Evolutionary conservation across 495 filamentous ascomycete species (phyloP).

Genomic region (Aspergillus asperescens): DNA sequence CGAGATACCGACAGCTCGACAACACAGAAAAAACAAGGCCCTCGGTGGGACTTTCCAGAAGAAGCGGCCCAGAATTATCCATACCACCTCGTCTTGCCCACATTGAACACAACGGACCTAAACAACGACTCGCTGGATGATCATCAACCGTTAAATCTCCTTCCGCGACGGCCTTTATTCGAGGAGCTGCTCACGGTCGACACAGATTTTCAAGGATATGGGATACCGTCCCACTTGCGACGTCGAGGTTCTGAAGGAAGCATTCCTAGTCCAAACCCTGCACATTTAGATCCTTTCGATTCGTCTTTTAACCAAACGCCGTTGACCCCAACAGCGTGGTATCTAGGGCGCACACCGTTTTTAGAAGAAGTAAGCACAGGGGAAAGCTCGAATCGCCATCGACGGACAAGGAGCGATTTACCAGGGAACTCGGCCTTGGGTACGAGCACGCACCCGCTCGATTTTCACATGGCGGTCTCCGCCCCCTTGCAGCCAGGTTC

Average conservation of each 20-base stretch:
- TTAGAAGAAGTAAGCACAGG: constrained; percentile 42
- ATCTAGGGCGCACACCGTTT: constrained; percentile 44
- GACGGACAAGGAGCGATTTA: constrained; percentile 47
- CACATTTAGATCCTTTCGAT: constrained; percentile 42
- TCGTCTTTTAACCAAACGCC: constrained; percentile 34
- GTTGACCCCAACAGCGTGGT: constrained; percentile 54
- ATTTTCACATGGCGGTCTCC: constrained; percentile 37
- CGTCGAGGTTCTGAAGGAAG: constrained; percentile 52
- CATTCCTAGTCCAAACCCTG: constrained; percentile 48
- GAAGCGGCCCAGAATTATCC: constrained; percentile 1
- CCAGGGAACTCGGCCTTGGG: constrained; percentile 19
- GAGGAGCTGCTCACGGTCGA: constrained; percentile 45
- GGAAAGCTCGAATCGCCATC: constrained; percentile 32
- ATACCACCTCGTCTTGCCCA: constrained; percentile 5
- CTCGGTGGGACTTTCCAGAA: constrained; percentile 16
- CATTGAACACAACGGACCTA: neutral
- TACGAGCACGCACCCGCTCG: constrained; percentile 28
- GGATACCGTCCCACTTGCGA: constrained; percentile 33
- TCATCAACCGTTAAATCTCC: constrained; percentile 11
- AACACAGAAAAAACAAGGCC: neutral
- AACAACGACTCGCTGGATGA: constrained; percentile 1
- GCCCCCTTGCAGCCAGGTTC: constrained; percentile 31
- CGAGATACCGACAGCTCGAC: constrained; percentile 23
- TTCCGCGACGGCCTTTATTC: constrained; percentile 43
- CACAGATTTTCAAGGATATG: constrained; percentile 38